A percentile compares a stretch with the other conserved stretches of the same genome.
phyloP scores from a whole-genome alignment of 495 filamentous ascomycete species.

The Echria macrotheca region DNA sequence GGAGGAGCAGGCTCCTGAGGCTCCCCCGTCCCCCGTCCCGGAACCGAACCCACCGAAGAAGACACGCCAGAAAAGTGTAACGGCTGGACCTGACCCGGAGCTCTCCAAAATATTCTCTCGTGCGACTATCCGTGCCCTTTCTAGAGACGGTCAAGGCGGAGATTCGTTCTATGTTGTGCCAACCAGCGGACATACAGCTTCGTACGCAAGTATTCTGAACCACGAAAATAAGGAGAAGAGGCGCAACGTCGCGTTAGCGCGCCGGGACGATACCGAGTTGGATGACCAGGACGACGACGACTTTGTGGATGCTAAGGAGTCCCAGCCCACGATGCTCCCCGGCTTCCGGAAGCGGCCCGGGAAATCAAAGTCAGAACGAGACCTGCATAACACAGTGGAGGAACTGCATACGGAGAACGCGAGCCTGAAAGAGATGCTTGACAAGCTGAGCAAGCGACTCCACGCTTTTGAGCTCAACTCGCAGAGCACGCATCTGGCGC shows the following conservation, averaged over 20 bases:
- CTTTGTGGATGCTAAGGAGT: constrained; percentile 85
- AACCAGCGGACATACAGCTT: constrained; percentile 77
- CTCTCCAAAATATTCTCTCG: constrained; percentile 70
- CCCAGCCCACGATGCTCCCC: constrained; percentile 35
- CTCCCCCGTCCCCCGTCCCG: constrained; percentile 19
- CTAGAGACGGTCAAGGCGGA: constrained; percentile 40
- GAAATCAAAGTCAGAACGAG: constrained; percentile 29
- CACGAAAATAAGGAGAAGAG: constrained; percentile 64
- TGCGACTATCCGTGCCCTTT: constrained; percentile 68
- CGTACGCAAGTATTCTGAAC: constrained; percentile 80
- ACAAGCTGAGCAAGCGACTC: constrained; percentile 71
- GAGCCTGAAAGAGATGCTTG: constrained; percentile 65
- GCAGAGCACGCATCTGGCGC: constrained; percentile 71
- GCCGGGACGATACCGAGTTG: constrained; percentile 27
- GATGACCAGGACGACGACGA: constrained; percentile 57
- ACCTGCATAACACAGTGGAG: constrained; percentile 59
- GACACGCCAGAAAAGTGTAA: constrained; percentile 35
- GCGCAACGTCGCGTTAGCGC: constrained; percentile 38
- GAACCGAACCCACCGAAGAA: constrained; percentile 34
- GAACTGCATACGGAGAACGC: constrained; percentile 80
- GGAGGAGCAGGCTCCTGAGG: constrained; percentile 40
- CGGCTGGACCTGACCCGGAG: constrained; percentile 56
- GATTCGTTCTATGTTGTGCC: constrained; percentile 97
- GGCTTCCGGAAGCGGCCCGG: constrained; percentile 8
- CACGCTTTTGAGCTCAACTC: constrained; percentile 81